Evolutionary conservation across 208 protist genomes (phyloP), one percentile per base, ranked within the genome.

Genomic region (Leishmania martiniquensis): DNA sequence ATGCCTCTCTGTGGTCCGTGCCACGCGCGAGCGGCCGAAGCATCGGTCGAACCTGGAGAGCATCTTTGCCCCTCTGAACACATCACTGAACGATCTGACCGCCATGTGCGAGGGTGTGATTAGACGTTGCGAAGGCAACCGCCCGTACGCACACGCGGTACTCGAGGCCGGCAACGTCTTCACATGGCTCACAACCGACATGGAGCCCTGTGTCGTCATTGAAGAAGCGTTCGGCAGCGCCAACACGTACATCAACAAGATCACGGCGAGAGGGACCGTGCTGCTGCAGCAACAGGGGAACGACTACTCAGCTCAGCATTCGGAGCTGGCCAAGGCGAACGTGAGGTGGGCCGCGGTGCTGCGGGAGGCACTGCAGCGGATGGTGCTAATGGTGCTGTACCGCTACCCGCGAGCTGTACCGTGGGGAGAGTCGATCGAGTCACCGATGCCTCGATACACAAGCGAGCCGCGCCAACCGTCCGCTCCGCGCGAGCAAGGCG

Each of bases 91-190:
- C 54, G 65, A 55, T 13, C 70, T 85, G 59, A 88, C 73, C 6
- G 17, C 59, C 9, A 67, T 59, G n/a, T 88, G 84, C 51, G 71
- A 80, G 67, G 60, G 57, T 29, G 71, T 80, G 49, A 84, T 78
- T 37, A 49, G 66, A 13, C 55, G 52, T 2, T 71, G 81, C 45
- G 71, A 78, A 44, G 80, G 82, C n/a, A 42, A 81, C 68, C 80
- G 84, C 20, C 65, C 68, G 9, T 68, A 83, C 60, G 78, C 77
- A 1, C 78, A 87, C 49, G 83, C 82, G 32, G 60, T 87, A 22
- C 66, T 78, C 17, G 76, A 85, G 51, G 85, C 83, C 12, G 76
- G 82, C 45, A 78, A 87, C 69, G 9, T 89, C 59, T 89, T 87
- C 70, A 87, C 83, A 42, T 89, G 82, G 85, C 72, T 83, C 32